A percentile compares a stretch with the other conserved stretches of the same genome.
Evolutionary conservation across 2,329 filamentous ascomycete species (phyloP).

Genomic region (Fusarium fujikuroi): DNA sequence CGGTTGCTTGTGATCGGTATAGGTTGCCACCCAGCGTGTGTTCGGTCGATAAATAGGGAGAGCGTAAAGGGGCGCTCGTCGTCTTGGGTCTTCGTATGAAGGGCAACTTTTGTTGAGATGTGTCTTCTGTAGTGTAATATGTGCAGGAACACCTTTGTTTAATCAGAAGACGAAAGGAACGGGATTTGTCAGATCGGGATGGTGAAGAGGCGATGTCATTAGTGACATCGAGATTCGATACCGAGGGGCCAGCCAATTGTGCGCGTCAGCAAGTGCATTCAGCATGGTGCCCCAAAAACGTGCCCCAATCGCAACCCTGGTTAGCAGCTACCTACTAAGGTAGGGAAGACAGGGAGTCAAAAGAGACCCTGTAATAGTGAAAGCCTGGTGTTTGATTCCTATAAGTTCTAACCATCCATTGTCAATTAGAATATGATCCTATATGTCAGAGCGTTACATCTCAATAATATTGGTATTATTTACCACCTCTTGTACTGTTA

Average conservation of each 20-base stretch:
- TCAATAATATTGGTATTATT: background rate
- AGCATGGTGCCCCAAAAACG: slow-evolving; percentile 25
- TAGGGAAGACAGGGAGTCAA: background rate
- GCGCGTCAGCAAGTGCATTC: slow-evolving; percentile 42
- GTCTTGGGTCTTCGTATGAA: background rate
- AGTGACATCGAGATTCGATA: slow-evolving; percentile 26
- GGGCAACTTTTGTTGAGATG: background rate
- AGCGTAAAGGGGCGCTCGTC: slow-evolving; percentile 12
- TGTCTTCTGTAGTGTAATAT: background rate
- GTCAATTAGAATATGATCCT: background rate
- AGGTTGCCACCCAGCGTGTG: slow-evolving; percentile 40
- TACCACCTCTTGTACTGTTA: background rate
- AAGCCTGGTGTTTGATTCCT: background rate
- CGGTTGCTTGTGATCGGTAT: slow-evolving; percentile 21
- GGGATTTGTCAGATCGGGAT: slow-evolving; percentile 13
- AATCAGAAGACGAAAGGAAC: slow-evolving; percentile 2
- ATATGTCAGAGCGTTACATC: background rate
- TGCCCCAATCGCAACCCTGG: slow-evolving; percentile 25
- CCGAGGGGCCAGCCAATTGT: slow-evolving; percentile 40
- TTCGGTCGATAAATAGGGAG: slow-evolving; percentile 20
- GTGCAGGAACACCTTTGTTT: background rate
- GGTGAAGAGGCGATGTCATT: slow-evolving; percentile 20
- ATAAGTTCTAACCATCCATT: background rate
- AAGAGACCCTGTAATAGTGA: background rate
- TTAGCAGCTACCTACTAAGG: no score